Percentiles rank a stretch among this genome's conserved stretches.
These are phyloP conservation scores for Chimonanthus salicifolius DNA, from an alignment of 164 flowering plant species.

Conservation along the genomic window DNA sequence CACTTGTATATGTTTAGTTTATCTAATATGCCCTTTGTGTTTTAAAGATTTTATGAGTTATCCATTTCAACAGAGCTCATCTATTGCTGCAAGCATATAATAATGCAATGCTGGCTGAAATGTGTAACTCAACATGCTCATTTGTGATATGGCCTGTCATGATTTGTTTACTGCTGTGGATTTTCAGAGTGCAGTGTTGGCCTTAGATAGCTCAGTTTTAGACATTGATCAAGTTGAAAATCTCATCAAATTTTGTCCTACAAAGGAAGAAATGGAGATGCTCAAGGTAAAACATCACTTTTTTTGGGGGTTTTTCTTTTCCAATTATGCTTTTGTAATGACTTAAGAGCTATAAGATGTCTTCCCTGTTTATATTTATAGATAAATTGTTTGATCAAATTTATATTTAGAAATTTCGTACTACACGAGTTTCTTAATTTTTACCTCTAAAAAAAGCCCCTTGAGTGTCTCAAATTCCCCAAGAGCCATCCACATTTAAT, in stretches of 20 bases:
- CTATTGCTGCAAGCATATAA: neutral
- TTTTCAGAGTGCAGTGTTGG: slow-evolving; percentile 74
- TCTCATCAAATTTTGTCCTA: slow-evolving; percentile 94
- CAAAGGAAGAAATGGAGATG: slow-evolving; percentile 91
- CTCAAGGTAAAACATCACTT: slow-evolving; percentile 53
- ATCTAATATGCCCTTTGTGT: neutral
- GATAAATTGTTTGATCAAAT: too few species aligned
- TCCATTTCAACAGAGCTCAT: neutral
- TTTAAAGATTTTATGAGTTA: neutral
- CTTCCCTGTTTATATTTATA: too few species aligned
- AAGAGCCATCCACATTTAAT: too few species aligned
- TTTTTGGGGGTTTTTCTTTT: neutral
- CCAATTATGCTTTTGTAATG: too few species aligned
- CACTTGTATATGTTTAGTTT: too few species aligned
- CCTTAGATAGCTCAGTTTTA: slow-evolving; percentile 78
- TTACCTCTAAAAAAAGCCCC: too few species aligned
- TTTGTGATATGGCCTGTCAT: neutral
- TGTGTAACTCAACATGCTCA: neutral
- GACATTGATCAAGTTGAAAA: slow-evolving; percentile 99
- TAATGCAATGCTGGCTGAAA: neutral
- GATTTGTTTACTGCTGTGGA: neutral
- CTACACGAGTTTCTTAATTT: too few species aligned
- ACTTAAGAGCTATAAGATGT: too few species aligned
- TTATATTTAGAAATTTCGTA: too few species aligned
- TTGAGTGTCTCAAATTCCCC: too few species aligned